Evolutionary conservation across 163 green algal genomes (phyloP).

Genomic region (Prototheca cutis): DNA sequence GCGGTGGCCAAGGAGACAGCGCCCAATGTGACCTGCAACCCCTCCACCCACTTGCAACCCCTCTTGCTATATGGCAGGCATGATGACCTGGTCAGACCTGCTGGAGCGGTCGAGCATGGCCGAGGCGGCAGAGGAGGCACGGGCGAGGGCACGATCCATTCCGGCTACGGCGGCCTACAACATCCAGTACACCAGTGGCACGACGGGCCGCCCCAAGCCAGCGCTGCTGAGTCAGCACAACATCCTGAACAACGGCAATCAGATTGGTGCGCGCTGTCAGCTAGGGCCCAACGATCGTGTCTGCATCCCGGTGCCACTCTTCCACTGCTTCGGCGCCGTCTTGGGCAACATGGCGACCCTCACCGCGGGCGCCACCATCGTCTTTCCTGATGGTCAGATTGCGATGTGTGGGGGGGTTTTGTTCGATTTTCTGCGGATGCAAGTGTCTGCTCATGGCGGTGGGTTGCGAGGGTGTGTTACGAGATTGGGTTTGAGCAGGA

Average conservation of each 20-base stretch:
- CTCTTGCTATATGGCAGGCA: too few species aligned
- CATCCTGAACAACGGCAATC: constrained; percentile 27
- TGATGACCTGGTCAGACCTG: background rate
- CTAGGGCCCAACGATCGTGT: constrained; percentile 17
- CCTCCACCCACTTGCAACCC: background rate
- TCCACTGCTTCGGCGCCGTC: constrained; percentile 32
- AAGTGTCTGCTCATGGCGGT: too few species aligned
- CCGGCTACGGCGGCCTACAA: background rate
- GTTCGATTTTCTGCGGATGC: too few species aligned
- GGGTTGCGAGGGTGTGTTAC: too few species aligned
- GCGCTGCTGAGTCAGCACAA: constrained; percentile 20
- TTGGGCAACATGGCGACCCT: constrained; percentile 14
- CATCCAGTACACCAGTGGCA: constrained; percentile 25
- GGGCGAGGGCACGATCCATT: background rate
- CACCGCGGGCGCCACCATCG: constrained; percentile 15
- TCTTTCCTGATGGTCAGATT: constrained; percentile 13
- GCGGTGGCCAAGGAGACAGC: too few species aligned
- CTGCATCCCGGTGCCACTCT: constrained; percentile 30
- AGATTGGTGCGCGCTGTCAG: constrained; percentile 3
- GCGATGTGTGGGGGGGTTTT: background rate
- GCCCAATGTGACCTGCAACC: background rate
- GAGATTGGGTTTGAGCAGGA: too few species aligned
- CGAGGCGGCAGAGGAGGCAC: background rate
- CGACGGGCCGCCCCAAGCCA: constrained; percentile 25
- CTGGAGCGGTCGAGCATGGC: background rate